Evolutionary conservation across 2,329 filamentous ascomycete genomes (phyloP), one percentile per base, ranked within the genome.

Genomic region (Arthrobotrys conoides): DNA sequence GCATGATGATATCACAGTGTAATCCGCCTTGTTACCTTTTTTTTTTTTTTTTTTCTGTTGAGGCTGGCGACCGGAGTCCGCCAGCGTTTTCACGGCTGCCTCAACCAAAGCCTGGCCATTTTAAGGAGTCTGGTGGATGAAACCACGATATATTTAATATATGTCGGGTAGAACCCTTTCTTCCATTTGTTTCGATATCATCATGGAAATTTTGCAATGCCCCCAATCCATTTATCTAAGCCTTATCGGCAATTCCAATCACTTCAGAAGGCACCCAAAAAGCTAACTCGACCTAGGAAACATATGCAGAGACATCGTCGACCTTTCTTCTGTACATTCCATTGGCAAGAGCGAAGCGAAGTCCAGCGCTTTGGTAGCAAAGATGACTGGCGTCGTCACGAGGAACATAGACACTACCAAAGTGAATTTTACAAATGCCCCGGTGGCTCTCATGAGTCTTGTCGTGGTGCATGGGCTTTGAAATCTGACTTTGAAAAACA

Each of bases 351-450:
- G 38, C 18, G 64, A 22, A 51, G 64, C 18, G 68, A 94, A 82
- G 84, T 85, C 61, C 94, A 93, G 82, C 86, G 83, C 0, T 97
- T 97, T 81, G 94, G 94, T n/a, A 94, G 92, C 84, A 97, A 97
- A 83, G 94, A 93, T 76, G 94, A 97, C 84, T 97, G 90, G 94
- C 97, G 96, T 83, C 90, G 94, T 0, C 94, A 97, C 82, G 95
- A 97, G 82, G 91, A 90, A 80, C 90, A 89, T 16, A 92, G 95
- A 82, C 94, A 97, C 83, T 90, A 89, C 78, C 89, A 91, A 75
- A 84, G 88, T 5, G 91, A 94, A 82, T 87, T 88, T 59, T 97
- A 92, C 90, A 89, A 88, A 33, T 97, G 94, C 83, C 86, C 88
- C 33, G 84, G 87, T 33, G 83, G 80, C 5, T 80, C 82, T 46